Evolutionary conservation across 208 protist genomes (phyloP).

Genomic region (Trypanosoma avium): DNA sequence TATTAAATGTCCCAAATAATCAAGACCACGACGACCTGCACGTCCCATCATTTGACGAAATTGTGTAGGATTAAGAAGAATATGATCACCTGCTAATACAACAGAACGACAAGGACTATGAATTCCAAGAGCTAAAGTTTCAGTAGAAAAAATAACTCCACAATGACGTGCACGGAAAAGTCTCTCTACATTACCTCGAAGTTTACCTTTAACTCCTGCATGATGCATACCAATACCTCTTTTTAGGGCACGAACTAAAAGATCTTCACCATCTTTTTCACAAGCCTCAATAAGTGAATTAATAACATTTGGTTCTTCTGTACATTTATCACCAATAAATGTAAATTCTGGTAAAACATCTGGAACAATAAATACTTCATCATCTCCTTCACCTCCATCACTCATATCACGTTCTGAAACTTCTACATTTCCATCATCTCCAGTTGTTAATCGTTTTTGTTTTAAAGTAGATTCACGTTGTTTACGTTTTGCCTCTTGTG

Average conservation of each 20-base stretch:
- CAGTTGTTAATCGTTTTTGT: constrained; percentile 67
- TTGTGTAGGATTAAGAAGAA: constrained; percentile 91
- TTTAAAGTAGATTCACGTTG: constrained; percentile 79
- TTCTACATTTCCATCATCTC: constrained; percentile 73
- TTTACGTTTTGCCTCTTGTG: constrained; percentile 48
- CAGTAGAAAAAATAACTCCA: constrained; percentile 92
- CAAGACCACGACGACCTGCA: constrained; percentile 94
- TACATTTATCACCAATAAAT: constrained; percentile 69
- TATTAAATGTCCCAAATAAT: constrained; percentile 92
- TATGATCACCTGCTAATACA: constrained; percentile 91
- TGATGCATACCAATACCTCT: constrained; percentile 94
- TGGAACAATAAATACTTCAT: constrained; percentile 68
- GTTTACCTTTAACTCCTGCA: constrained; percentile 83
- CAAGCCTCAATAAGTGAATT: constrained; percentile 58
- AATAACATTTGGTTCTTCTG: constrained; percentile 43
- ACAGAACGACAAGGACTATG: constrained; percentile 96
- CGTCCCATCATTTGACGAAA: constrained; percentile 96
- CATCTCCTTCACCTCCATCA: constrained; percentile 42
- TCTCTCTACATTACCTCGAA: constrained; percentile 89
- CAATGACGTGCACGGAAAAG: constrained; percentile 92
- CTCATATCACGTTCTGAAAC: constrained; percentile 51
- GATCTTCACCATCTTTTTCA: constrained; percentile 63
- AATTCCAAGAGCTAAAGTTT: constrained; percentile 94
- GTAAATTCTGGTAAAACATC: constrained; percentile 89
- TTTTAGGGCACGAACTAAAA: constrained; percentile 70